Percentiles rank a stretch among this genome's conserved stretches.
These are phyloP conservation scores for Sutorius eximius DNA, from an alignment of 1,284 basidiomycete genomes.

Conservation along the genomic window DNA sequence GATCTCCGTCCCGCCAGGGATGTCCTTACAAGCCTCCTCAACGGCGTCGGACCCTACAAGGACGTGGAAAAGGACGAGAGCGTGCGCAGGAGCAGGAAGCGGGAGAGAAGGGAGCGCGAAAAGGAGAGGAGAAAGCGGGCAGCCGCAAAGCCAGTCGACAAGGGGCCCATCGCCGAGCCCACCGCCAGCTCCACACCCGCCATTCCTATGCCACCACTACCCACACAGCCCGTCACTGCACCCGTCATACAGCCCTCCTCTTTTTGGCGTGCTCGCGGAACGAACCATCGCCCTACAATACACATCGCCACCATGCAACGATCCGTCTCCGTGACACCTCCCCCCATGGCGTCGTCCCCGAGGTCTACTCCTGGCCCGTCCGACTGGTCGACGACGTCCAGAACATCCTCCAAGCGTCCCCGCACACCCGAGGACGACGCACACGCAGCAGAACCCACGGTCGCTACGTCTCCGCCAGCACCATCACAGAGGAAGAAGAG, in stretches of 20 bases:
- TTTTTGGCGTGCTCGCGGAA: slow-evolving; percentile 62
- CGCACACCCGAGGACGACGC: slow-evolving; percentile 58
- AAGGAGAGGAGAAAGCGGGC: slow-evolving; percentile 38
- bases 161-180: slow-evolving; percentile 23
- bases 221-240: slow-evolving; percentile 20
- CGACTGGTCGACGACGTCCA: slow-evolving; percentile 67
- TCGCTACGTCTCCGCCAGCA: slow-evolving; percentile 32
- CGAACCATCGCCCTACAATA: slow-evolving; percentile 64
- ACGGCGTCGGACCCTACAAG: slow-evolving; percentile 67
- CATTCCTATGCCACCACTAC: slow-evolving; percentile 29
- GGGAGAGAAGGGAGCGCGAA: slow-evolving; percentile 51
- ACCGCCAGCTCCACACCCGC: slow-evolving; percentile 17
- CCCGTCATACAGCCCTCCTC: slow-evolving; percentile 41
- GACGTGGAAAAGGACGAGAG: slow-evolving; percentile 60
- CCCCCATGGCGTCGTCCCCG: slow-evolving; percentile 63
- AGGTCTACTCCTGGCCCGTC: slow-evolving; percentile 72
- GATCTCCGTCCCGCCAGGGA: slow-evolving; percentile 66
- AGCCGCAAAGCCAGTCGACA: slow-evolving; percentile 22
- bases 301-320: slow-evolving; percentile 65
- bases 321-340: slow-evolving; percentile 71
- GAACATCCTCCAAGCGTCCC: slow-evolving; percentile 74
- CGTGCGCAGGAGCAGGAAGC: slow-evolving; percentile 47
- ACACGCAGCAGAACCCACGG: slow-evolving; percentile 24
- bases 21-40: slow-evolving; percentile 73
- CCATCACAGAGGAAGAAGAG: slow-evolving; percentile 59